A percentile compares a stretch with the other conserved stretches of the same genome.
These are phyloP conservation scores for Phallus indusiatus DNA, from an alignment of 768 basidiomycete species.

Conservation along the genomic window DNA sequence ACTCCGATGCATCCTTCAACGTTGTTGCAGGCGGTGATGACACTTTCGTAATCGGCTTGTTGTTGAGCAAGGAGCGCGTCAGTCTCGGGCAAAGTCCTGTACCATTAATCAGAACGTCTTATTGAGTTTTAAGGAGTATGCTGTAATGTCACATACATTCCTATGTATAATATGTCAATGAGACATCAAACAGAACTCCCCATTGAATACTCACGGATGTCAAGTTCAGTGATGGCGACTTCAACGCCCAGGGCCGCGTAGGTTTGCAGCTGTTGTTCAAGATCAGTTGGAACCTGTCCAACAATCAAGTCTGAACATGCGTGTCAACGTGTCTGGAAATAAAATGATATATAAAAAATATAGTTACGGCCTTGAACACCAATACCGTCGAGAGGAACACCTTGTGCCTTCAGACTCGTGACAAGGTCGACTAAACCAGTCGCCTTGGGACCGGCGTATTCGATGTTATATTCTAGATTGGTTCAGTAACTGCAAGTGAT, in stretches of 20 bases:
- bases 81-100: constrained; percentile 44
- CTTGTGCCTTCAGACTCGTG: constrained; percentile 33
- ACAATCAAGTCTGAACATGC: constrained; percentile 36
- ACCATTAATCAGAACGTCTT: constrained; percentile 12
- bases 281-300: constrained; percentile 38
- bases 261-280: constrained; percentile 39
- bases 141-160: constrained; percentile 1
- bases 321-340: background rate
- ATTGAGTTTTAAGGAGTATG: background rate
- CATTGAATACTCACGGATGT: background rate
- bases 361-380: constrained; percentile 45
- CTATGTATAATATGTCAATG: background rate
- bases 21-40: constrained; percentile 44
- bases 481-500: background rate
- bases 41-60: constrained; percentile 44
- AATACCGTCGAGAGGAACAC: constrained; percentile 50
- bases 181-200: background rate
- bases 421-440: constrained; percentile 48
- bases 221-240: constrained; percentile 57
- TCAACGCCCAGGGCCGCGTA: constrained; percentile 55
- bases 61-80: constrained; percentile 36
- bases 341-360: background rate
- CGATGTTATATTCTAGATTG: constrained; percentile 27
- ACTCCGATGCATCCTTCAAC: constrained; percentile 28
- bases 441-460: constrained; percentile 34